These are phyloP conservation scores for Cerrena zonata DNA, from an alignment of 1,284 basidiomycete genomes.

Conservation along the genomic window DNA sequence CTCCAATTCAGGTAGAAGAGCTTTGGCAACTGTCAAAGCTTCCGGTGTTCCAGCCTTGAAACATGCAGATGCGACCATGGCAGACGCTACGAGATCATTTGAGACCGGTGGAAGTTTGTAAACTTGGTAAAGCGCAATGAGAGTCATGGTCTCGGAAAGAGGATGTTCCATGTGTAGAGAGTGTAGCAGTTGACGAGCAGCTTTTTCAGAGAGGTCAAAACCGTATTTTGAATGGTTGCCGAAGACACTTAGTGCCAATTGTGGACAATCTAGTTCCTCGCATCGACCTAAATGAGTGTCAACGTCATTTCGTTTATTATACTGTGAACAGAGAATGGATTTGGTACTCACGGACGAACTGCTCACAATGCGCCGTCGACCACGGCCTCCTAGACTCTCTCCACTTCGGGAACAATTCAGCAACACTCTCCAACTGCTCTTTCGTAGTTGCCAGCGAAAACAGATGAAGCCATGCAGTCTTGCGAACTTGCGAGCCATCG, in stretches of 20 bases:
- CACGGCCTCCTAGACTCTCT: conserved; percentile 38
- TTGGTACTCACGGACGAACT: conserved; percentile 45
- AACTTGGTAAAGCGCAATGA: conserved; percentile 45
- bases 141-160: conserved; percentile 41
- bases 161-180: conserved; percentile 43
- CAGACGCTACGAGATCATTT: conserved; percentile 49
- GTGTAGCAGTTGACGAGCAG: conserved; percentile 42
- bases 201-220: conserved; percentile 44
- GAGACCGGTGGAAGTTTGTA: conserved; percentile 48
- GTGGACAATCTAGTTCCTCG: conserved; percentile 46
- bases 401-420: conserved; percentile 43
- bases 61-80: conserved; percentile 53
- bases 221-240: conserved; percentile 57
- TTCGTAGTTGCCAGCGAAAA: conserved; percentile 42
- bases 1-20: conserved; percentile 38
- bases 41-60: conserved; percentile 31
- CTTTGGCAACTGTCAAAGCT: conserved; percentile 38
- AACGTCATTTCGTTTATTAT: neutral
- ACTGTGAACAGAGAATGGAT: neutral
- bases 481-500: conserved; percentile 23
- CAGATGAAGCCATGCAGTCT: conserved; percentile 41
- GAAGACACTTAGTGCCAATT: conserved; percentile 55
- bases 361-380: conserved; percentile 33
- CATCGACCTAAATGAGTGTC: conserved; percentile 46
- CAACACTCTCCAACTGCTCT: conserved; percentile 42